Conservation (phyloP, 345 rosid species). For the Salix caprea region DNA sequence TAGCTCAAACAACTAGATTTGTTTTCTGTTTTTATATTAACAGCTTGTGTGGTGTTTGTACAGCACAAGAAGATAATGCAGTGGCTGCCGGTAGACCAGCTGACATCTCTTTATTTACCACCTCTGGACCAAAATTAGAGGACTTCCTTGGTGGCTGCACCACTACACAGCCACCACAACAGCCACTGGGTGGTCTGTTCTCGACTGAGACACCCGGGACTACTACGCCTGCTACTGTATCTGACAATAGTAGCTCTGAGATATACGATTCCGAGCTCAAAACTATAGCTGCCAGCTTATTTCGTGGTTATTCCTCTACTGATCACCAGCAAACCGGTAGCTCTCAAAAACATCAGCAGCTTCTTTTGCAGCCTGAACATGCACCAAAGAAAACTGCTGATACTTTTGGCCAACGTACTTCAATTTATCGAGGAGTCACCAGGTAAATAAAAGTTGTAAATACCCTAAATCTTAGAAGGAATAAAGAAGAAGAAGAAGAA, state of each 20-base stretch:
- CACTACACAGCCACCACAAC: slow-evolving; percentile 15
- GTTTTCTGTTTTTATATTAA: neutral
- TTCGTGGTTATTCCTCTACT: slow-evolving; percentile 43
- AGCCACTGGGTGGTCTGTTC: slow-evolving; percentile 23
- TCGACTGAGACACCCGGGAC: slow-evolving; percentile 31
- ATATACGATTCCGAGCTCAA: slow-evolving; percentile 71
- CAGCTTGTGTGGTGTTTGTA: slow-evolving; percentile 14
- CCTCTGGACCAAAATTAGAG: slow-evolving; percentile 57
- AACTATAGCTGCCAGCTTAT: slow-evolving; percentile 70
- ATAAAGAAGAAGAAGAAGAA: neutral
- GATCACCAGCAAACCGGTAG: slow-evolving; percentile 20
- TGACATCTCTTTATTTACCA: slow-evolving; percentile 46
- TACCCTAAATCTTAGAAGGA: neutral
- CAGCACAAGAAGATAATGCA: slow-evolving; percentile 27
- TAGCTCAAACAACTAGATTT: neutral
- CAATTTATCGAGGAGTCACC: slow-evolving; percentile 86
- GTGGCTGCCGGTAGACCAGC: slow-evolving; percentile 26
- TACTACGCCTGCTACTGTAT: slow-evolving; percentile 12
- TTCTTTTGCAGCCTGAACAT: slow-evolving; percentile 18
- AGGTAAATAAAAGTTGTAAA: slow-evolving; percentile 34
- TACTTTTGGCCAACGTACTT: slow-evolving; percentile 86
- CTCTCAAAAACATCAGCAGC: slow-evolving; percentile 21
- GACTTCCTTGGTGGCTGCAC: slow-evolving; percentile 60
- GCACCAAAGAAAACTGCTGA: slow-evolving; percentile 54
- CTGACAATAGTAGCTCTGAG: slow-evolving; percentile 16